A percentile compares a stretch with the other conserved stretches of the same genome.
These are phyloP conservation scores for Penicillium roqueforti DNA, from an alignment of 495 filamentous ascomycete species.

Conservation along the genomic window DNA sequence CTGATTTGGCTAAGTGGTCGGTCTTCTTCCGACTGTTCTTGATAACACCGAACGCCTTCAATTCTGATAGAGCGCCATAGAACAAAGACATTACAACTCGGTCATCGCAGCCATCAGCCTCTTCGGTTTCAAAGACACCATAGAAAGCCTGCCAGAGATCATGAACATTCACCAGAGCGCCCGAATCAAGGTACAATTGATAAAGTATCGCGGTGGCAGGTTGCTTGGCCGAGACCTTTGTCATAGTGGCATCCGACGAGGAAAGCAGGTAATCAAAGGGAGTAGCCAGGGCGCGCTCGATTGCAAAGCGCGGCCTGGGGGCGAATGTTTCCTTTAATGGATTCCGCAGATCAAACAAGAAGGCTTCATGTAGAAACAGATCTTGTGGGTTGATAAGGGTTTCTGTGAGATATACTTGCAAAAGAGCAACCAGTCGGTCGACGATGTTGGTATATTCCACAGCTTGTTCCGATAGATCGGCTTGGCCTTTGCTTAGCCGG, in stretches of 20 bases:
- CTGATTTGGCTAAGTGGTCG: constrained; percentile 82
- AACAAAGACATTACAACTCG: constrained; percentile 64
- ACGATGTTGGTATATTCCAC: constrained; percentile 72
- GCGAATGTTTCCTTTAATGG: constrained; percentile 80
- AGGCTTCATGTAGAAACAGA: constrained; percentile 72
- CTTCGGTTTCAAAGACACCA: constrained; percentile 64
- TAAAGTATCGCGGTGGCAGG: constrained; percentile 81
- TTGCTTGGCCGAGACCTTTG: constrained; percentile 54
- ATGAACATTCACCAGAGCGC: constrained; percentile 77
- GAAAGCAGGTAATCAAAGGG: constrained; percentile 85
- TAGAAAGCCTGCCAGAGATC: constrained; percentile 90
- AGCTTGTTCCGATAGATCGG: constrained; percentile 69
- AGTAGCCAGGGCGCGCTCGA: constrained; percentile 73
- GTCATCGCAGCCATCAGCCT: constrained; percentile 45
- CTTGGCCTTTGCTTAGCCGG: constrained; percentile 75
- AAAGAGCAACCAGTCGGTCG: constrained; percentile 52
- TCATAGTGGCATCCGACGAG: constrained; percentile 39
- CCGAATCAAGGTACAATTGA: constrained; percentile 87
- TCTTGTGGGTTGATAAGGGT: constrained; percentile 55
- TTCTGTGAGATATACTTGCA: constrained; percentile 52
- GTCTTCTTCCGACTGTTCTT: constrained; percentile 86
- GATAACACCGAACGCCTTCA: constrained; percentile 79
- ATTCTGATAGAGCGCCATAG: constrained; percentile 76
- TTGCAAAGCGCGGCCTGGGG: constrained; percentile 69
- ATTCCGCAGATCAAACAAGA: constrained; percentile 75